phyloP scores from a whole-genome alignment of 495 filamentous ascomycete species.

The Pseudevernia furfuracea region DNA sequence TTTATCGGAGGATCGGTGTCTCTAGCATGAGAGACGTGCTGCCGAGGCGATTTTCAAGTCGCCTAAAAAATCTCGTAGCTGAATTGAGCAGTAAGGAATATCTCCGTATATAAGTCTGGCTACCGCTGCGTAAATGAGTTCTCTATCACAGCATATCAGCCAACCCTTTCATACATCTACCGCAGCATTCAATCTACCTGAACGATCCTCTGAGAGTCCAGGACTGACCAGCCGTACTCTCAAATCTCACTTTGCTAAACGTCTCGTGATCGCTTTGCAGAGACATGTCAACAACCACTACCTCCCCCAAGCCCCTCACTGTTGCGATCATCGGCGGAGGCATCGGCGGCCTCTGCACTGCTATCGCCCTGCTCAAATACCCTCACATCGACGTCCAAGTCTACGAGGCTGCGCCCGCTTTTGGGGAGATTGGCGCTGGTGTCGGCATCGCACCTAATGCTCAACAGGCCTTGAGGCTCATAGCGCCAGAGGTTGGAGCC shows the following conservation, averaged over 20 bases:
- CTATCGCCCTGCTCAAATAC: constrained; percentile 27
- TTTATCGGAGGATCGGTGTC: too few relatives aligned
- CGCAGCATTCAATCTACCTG: rapidly evolving
- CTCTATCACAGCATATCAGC: neutral
- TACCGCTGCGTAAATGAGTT: neutral
- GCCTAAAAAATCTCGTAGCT: too few relatives aligned
- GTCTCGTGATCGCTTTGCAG: neutral
- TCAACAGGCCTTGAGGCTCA: constrained; percentile 21
- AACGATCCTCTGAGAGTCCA: too few relatives aligned
- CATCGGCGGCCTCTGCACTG: constrained; percentile 31
- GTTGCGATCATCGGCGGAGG: constrained; percentile 26
- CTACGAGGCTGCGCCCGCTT: constrained; percentile 41
- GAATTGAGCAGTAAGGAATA: too few relatives aligned
- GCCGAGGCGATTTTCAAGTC: too few relatives aligned
- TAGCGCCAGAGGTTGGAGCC: constrained; percentile 24
- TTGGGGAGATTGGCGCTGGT: constrained; percentile 38
- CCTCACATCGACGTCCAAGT: constrained; percentile 36
- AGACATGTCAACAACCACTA: neutral
- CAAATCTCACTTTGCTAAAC: neutral
- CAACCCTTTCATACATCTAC: neutral
- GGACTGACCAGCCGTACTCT: too few relatives aligned
- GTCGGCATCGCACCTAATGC: constrained; percentile 28
- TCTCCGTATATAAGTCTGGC: neutral
- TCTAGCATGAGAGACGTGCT: too few relatives aligned
- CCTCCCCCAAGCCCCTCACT: neutral